phyloP scores from a whole-genome alignment of 2,329 filamentous ascomycete species.

The Cadophora sp. region DNA sequence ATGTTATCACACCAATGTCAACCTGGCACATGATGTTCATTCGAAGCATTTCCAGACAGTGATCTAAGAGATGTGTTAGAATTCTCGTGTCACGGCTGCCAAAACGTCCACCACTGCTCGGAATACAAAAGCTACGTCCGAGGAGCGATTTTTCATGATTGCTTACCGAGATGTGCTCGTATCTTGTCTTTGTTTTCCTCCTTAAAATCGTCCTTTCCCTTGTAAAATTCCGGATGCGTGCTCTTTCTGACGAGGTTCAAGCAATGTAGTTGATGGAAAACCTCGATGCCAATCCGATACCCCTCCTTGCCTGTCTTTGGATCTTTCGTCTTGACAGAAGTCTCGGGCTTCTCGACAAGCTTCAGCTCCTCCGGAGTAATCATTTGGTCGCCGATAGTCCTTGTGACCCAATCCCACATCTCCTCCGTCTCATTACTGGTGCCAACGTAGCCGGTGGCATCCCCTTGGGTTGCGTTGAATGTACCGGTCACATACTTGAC shows the following conservation, averaged over 20 bases:
- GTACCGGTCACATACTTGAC: slow-evolving; percentile 23
- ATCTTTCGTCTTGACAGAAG: slow-evolving; percentile 50
- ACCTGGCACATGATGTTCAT: slow-evolving; percentile 60
- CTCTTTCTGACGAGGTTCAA: slow-evolving; percentile 23
- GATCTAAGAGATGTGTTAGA: slow-evolving; percentile 45
- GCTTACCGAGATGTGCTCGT: slow-evolving; percentile 21
- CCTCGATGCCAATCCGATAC: slow-evolving; percentile 21
- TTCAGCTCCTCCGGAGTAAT: slow-evolving; percentile 59
- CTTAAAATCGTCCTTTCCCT: slow-evolving; percentile 19
- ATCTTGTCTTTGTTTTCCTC: slow-evolving; percentile 15
- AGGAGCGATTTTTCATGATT: neutral
- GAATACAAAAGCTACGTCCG: neutral
- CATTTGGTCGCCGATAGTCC: slow-evolving; percentile 60
- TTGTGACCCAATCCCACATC: slow-evolving; percentile 27
- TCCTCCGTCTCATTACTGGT: slow-evolving; percentile 28
- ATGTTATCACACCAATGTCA: slow-evolving; percentile 59
- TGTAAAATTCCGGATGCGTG: slow-evolving; percentile 52
- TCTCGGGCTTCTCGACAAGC: slow-evolving; percentile 55
- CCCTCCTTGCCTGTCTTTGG: slow-evolving; percentile 53
- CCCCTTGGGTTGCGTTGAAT: slow-evolving; percentile 24
- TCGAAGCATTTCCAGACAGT: slow-evolving; percentile 58
- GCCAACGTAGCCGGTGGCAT: slow-evolving; percentile 20
- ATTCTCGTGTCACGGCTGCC: neutral
- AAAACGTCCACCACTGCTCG: neutral
- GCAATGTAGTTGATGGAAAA: slow-evolving; percentile 27